Evolutionary conservation across 2,329 filamentous ascomycete species (phyloP).

Genomic region (Lecanicillium sp.): DNA sequence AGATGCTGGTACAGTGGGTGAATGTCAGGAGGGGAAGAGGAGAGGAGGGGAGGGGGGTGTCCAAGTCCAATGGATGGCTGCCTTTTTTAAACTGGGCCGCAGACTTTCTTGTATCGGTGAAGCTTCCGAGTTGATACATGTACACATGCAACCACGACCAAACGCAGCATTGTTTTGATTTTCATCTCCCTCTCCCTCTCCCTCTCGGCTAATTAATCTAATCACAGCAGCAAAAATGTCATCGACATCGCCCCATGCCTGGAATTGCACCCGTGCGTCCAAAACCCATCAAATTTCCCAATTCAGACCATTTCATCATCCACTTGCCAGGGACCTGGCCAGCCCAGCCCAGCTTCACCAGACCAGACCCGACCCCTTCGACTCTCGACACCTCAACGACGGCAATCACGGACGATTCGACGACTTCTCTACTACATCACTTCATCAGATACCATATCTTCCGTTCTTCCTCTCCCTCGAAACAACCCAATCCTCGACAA

Average conservation of each 20-base stretch:
- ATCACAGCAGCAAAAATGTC: no score
- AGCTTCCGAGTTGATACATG: no score
- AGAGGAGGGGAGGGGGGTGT: no score
- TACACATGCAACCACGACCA: no score
- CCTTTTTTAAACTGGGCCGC: no score
- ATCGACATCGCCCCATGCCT: no score
- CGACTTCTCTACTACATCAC: not conserved
- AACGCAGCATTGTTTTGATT: not conserved
- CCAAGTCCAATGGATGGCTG: no score
- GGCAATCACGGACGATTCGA: not conserved
- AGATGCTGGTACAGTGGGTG: not conserved
- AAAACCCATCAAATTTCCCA: conserved; percentile 10
- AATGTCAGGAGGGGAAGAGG: no score
- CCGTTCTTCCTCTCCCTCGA: conserved; percentile 2
- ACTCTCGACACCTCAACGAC: no score
- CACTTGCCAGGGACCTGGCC: conserved; percentile 3
- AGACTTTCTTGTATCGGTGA: no score
- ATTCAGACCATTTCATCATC: conserved; percentile 5
- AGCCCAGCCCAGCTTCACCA: not conserved
- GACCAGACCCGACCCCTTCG: no score
- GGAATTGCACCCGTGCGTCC: not conserved
- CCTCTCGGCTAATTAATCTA: not conserved
- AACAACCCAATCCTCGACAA: no score
- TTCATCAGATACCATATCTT: not conserved
- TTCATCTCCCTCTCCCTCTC: not conserved